Evolutionary conservation across 2,329 filamentous ascomycete genomes (phyloP).

Genomic region (Blastomyces gilchristii): DNA sequence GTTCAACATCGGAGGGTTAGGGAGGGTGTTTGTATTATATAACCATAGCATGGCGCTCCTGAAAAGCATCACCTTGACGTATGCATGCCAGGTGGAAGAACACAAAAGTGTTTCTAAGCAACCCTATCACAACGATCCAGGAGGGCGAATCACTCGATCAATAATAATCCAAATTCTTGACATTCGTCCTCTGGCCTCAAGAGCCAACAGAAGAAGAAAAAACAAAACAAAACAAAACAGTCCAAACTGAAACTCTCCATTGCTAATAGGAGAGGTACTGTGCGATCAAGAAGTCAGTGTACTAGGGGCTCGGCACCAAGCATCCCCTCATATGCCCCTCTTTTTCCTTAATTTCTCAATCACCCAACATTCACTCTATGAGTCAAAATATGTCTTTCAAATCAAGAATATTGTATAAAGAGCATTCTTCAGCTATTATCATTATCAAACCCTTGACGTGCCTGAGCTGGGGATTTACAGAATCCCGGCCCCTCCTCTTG

Average conservation of each 20-base stretch:
- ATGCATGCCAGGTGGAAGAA: neutral
- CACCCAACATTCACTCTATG: no score
- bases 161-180: neutral
- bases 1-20: neutral
- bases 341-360: no score
- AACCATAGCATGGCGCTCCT: neutral
- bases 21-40: neutral
- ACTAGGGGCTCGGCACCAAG: no score
- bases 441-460: neutral
- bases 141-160: neutral
- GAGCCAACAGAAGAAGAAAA: neutral
- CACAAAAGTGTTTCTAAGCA: neutral
- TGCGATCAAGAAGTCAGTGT: no score
- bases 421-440: no score
- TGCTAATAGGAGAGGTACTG: neutral
- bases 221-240: conserved; percentile 1
- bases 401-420: no score
- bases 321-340: no score
- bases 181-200: neutral
- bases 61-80: neutral
- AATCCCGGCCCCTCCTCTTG: neutral
- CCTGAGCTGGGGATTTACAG: neutral
- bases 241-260: conserved; percentile 1
- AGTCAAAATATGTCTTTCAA: no score
- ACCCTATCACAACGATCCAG: neutral